These are phyloP conservation scores for Helotiales sp. DNA, from an alignment of 2,329 filamentous ascomycete species.

Conservation along the genomic window DNA sequence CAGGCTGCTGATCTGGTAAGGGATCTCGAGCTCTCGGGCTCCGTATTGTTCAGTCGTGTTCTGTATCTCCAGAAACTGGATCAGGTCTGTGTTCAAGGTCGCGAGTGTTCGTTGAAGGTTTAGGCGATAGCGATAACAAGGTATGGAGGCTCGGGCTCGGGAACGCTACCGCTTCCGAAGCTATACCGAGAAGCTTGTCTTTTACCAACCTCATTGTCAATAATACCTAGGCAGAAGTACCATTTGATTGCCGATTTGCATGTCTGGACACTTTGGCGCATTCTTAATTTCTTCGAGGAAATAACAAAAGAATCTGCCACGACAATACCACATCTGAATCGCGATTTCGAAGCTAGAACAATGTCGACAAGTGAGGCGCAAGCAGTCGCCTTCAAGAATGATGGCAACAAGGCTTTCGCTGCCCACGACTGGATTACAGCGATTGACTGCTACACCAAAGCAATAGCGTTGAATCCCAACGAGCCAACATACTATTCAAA, in stretches of 20 bases:
- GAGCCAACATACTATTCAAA: constrained; percentile 94
- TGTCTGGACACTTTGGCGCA: neutral
- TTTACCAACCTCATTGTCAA: neutral
- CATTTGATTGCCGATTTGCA: neutral
- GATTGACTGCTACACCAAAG: constrained; percentile 80
- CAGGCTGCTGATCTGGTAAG: no score
- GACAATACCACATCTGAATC: neutral
- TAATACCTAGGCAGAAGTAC: neutral
- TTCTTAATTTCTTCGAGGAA: neutral
- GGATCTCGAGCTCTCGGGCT: no score
- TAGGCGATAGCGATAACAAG: no score
- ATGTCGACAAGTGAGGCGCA: constrained; percentile 51
- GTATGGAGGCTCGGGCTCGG: no score
- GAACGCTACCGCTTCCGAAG: neutral
- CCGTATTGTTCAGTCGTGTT: no score
- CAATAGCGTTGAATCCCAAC: constrained; percentile 79
- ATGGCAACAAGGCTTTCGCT: constrained; percentile 92
- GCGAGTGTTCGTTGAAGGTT: no score
- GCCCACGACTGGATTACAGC: constrained; percentile 83
- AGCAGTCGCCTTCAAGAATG: constrained; percentile 83
- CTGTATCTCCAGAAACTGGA: no score
- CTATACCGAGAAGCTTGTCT: neutral
- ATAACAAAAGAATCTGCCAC: neutral
- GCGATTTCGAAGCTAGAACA: neutral
- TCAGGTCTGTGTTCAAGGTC: no score